Conservation (phyloP, 768 basidiomycete genomes). For the Mycena polygramma region DNA sequence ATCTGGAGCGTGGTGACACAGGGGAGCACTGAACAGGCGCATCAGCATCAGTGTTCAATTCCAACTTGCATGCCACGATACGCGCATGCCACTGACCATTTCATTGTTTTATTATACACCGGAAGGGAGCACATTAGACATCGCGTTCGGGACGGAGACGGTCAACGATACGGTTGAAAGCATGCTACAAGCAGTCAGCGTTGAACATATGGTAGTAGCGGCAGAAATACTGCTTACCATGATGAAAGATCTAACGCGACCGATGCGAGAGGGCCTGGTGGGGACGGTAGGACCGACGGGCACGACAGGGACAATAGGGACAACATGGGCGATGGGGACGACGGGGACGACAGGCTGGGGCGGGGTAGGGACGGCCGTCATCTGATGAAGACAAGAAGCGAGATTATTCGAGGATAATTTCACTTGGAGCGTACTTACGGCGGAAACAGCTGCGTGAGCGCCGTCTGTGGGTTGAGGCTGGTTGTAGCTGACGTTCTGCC, state of each 20-base stretch:
- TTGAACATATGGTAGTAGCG: not conserved
- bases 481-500: not conserved
- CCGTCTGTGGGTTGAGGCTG: not conserved
- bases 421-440: not conserved
- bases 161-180: not conserved
- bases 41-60: too few relatives aligned
- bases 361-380: not conserved
- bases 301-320: too few relatives aligned
- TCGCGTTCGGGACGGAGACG: slow-evolving; percentile 2
- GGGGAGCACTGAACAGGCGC: not conserved
- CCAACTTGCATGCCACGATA: not conserved
- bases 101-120: not conserved
- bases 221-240: not conserved
- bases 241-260: not conserved
- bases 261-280: not conserved
- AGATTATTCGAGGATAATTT: too few relatives aligned
- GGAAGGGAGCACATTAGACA: not conserved
- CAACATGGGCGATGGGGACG: not conserved
- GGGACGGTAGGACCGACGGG: too few relatives aligned
- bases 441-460: not conserved
- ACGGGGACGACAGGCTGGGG: not conserved
- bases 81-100: not conserved
- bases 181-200: not conserved
- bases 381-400: not conserved
- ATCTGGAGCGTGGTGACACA: not conserved